Evolutionary conservation across 306 rosid genomes (phyloP).

Genomic region (Prunus armeniaca): DNA sequence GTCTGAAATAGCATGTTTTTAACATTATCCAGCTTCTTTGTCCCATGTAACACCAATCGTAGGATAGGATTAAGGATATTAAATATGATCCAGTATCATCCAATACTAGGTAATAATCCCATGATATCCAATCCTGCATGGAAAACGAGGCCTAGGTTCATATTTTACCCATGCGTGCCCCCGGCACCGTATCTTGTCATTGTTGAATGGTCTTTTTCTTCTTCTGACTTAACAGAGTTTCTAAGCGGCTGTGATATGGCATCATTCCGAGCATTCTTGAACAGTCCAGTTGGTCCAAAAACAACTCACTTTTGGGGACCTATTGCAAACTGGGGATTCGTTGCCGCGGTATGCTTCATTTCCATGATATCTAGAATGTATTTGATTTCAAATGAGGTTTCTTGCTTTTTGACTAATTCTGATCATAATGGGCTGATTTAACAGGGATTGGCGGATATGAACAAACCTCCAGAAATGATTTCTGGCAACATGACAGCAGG

Average conservation of each 20-base stretch:
- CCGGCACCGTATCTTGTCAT: neutral
- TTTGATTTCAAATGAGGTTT: neutral
- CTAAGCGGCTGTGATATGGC: constrained; percentile 36
- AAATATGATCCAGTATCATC: too few species aligned
- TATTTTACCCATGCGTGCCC: neutral
- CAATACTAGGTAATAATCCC: too few species aligned
- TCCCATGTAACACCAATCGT: too few species aligned
- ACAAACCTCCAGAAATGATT: constrained; percentile 89
- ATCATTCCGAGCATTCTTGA: constrained; percentile 77
- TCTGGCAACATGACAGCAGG: constrained; percentile 97
- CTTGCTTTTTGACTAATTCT: neutral
- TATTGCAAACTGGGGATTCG: constrained; percentile 95
- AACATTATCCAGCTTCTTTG: too few species aligned
- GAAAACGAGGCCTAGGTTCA: neutral
- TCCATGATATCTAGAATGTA: neutral
- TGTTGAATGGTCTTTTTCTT: neutral
- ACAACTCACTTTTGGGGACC: constrained; percentile 99
- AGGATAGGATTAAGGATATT: too few species aligned
- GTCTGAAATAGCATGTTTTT: too few species aligned
- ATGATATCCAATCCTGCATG: too few species aligned
- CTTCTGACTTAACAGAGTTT: neutral
- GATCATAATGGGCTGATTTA: constrained; percentile 2
- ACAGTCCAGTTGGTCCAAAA: constrained; percentile 92
- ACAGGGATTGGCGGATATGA: constrained; percentile 86
- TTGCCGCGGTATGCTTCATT: constrained; percentile 72